Base-by-base conservation (phyloP, 768 basidiomycete species). In the Piloderma croceum region DNA sequence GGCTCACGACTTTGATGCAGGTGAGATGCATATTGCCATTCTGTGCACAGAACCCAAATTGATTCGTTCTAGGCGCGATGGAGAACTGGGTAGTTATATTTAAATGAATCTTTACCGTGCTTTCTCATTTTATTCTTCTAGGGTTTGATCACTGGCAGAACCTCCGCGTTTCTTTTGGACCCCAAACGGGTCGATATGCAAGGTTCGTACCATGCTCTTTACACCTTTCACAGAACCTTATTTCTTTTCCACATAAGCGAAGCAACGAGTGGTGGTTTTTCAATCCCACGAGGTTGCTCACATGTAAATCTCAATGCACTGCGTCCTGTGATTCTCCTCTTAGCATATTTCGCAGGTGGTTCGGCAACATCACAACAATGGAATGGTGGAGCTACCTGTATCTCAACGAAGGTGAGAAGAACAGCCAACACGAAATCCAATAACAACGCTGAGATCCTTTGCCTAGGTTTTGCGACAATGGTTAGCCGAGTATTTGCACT, bases 361-460 rank as follows among this genome's bases (percentile, higher is more conserved):
- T 93, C 51, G 92, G 91, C 19, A 83, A 94, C 57, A 85, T 96
- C 51, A 84, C 88, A 5, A 94, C 90, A 0, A 92, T 93, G 90
- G 77, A 78, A 52, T 90, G 89, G 88, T 91, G 88, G 87, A 79
- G 86, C 46, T 81, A 86, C 58, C 70, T 90, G 35, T 87, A 86
- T 60, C 63, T 88, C 42, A 88, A 86, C 47, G 85, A 88, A 74
- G 83, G 79, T 76, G 29, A 10, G 29, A 10, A 31, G 10, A n/a
- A n/a, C n/a, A n/a, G n/a, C n/a, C n/a, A n/a, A n/a, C n/a, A n/a
- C n/a, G n/a, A n/a, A n/a, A n/a, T n/a, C n/a, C n/a, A 31, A 31
- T 17, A 31, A 15, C 29, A 31, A 10, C 15, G 17, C 29, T 31
- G 29, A 48, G 38, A 31, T 9, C 18, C 13, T 38, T 48, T 35